Conservation (phyloP, 805 yeast genomes). For the Candida qinlingensis region DNA sequence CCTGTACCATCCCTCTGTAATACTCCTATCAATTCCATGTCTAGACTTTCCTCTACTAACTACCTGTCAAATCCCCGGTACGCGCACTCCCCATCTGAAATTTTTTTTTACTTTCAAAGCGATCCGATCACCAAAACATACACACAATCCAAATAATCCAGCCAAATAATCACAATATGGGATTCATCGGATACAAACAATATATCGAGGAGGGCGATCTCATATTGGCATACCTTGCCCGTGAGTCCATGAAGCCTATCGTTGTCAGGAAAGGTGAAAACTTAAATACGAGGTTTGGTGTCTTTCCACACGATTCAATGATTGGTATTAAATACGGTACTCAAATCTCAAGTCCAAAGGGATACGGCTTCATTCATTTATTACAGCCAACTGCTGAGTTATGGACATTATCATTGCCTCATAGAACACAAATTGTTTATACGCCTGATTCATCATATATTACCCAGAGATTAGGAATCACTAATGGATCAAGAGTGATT, state of each 20-base stretch:
- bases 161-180: background rate
- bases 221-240: constrained; percentile 78
- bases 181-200: constrained; percentile 52
- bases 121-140: background rate
- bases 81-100: background rate
- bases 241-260: constrained; percentile 76
- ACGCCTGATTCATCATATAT: constrained; percentile 93
- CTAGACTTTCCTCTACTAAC: too few species aligned
- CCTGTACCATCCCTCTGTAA: too few species aligned
- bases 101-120: background rate
- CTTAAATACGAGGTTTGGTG: constrained; percentile 84
- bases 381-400: constrained; percentile 91
- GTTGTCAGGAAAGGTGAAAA: constrained; percentile 50
- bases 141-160: too few species aligned
- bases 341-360: constrained; percentile 72
- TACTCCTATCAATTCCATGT: too few species aligned
- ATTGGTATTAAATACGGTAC: constrained; percentile 79
- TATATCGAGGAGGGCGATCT: constrained; percentile 80
- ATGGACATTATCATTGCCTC: constrained; percentile 95
- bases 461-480: constrained; percentile 70
- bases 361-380: constrained; percentile 80
- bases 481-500: constrained; percentile 71
- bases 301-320: constrained; percentile 80
- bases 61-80: background rate
- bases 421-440: constrained; percentile 95